Conservation (phyloP, 2,329 filamentous ascomycete genomes). For the Cercospora canescens region DNA sequence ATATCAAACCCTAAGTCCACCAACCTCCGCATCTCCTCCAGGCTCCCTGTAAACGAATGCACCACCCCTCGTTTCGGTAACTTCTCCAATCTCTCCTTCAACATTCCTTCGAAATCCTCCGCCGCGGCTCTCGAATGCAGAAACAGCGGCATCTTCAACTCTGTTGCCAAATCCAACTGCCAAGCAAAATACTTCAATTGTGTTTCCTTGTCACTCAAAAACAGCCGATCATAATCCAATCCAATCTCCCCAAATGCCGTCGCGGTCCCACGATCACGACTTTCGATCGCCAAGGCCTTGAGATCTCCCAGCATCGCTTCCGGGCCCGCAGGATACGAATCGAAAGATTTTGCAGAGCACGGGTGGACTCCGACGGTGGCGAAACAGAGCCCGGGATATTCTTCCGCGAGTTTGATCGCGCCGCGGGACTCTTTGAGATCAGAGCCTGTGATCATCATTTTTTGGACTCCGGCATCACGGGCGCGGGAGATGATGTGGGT, state of each 20-base stretch:
- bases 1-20: conserved; percentile 82
- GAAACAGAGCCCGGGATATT: conserved; percentile 78
- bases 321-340: conserved; percentile 59
- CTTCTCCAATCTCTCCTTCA: conserved; percentile 55
- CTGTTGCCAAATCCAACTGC: conserved; percentile 76
- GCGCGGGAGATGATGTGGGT: conserved; percentile 77
- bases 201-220: conserved; percentile 73
- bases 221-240: conserved; percentile 91
- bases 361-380: conserved; percentile 93
- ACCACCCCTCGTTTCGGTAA: conserved; percentile 76
- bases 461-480: conserved; percentile 74
- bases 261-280: conserved; percentile 60
- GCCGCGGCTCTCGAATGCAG: conserved; percentile 88
- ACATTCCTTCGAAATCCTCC: conserved; percentile 74
- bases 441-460: conserved; percentile 92
- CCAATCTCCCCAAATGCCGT: conserved; percentile 92
- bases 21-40: conserved; percentile 79
- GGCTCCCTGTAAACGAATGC: conserved; percentile 89
- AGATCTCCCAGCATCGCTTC: conserved; percentile 59
- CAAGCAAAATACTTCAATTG: conserved; percentile 83
- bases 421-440: conserved; percentile 76
- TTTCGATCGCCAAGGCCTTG: conserved; percentile 61
- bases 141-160: conserved; percentile 82
- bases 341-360: conserved; percentile 80
- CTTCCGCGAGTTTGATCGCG: conserved; percentile 70